Evolutionary conservation across 148 eudicot genomes (phyloP).

Genomic region (Camellia sinensis): DNA sequence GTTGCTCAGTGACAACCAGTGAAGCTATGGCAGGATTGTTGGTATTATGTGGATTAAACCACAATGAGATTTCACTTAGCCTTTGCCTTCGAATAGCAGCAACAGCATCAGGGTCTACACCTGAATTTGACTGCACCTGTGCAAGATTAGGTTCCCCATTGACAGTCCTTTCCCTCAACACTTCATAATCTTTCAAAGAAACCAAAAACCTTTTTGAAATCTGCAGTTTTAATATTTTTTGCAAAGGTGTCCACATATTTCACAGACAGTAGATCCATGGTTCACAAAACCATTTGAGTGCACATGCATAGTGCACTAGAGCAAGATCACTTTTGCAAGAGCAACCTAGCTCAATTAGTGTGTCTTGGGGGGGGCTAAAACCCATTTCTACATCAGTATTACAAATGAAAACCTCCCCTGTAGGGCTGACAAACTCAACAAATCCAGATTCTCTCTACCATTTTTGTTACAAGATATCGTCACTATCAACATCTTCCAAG

Average conservation of each 20-base stretch:
- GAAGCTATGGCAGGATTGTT: slow-evolving; percentile 38
- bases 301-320: slow-evolving; percentile 90
- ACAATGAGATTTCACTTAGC: slow-evolving; percentile 76
- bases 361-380: slow-evolving; percentile 37
- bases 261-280: slow-evolving; percentile 84
- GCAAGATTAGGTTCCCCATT: slow-evolving; percentile 65
- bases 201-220: slow-evolving; percentile 58
- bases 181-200: slow-evolving; percentile 81
- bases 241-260: slow-evolving; percentile 77
- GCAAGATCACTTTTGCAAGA: slow-evolving; percentile 85
- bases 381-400: slow-evolving; percentile 74
- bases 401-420: slow-evolving; percentile 87
- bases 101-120: slow-evolving; percentile 92
- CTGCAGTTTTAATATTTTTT: slow-evolving; percentile 53
- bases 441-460: slow-evolving; percentile 34
- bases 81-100: slow-evolving; percentile 87
- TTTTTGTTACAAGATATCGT: slow-evolving; percentile 27
- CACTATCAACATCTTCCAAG: slow-evolving; percentile 34
- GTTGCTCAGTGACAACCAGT: slow-evolving; percentile 50
- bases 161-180: slow-evolving; percentile 65
- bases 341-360: slow-evolving; percentile 80
- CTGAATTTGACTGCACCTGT: slow-evolving; percentile 36
- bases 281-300: slow-evolving; percentile 90
- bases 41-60: slow-evolving; percentile 67
- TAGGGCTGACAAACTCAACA: slow-evolving; percentile 72